Percentiles rank a stretch among this genome's conserved stretches.
Conservation (phyloP, 2,329 filamentous ascomycete genomes). For the Penicillium sp. region DNA sequence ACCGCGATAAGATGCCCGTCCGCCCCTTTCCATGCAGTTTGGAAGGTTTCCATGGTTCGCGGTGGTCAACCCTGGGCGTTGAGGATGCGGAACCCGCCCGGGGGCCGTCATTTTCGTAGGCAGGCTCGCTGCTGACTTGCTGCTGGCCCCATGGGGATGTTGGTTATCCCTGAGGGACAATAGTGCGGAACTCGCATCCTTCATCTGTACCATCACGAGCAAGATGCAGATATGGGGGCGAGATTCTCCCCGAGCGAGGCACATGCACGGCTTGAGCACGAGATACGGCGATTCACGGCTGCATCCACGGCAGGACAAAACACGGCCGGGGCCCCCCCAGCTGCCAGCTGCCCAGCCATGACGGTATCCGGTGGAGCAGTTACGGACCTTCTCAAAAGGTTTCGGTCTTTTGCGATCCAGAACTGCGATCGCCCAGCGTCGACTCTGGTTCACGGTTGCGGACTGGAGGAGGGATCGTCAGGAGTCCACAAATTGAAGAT, state of each 20-base stretch:
- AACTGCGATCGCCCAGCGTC: background rate
- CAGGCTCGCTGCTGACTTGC: background rate
- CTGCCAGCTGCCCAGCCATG: background rate
- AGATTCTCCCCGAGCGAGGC: background rate
- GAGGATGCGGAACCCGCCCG: conserved; percentile 2
- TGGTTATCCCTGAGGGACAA: background rate
- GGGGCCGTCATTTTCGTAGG: background rate
- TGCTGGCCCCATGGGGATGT: background rate
- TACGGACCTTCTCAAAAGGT: conserved; percentile 14
- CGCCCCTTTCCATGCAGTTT: too few relatives aligned
- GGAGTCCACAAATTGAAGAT: conserved; percentile 14
- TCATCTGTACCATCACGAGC: background rate
- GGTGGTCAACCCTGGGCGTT: background rate
- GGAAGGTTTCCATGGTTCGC: background rate
- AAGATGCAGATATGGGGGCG: background rate
- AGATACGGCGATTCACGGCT: background rate
- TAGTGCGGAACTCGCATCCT: background rate
- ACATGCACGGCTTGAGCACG: background rate
- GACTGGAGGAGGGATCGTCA: conserved; percentile 22
- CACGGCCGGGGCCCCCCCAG: background rate
- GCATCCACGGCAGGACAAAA: background rate
- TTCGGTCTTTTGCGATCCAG: conserved; percentile 7
- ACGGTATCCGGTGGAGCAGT: background rate
- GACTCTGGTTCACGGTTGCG: conserved; percentile 12
- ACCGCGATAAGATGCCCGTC: background rate